Conservation (phyloP, 768 basidiomycete species). For the Agaricus sinodeliciosus region DNA sequence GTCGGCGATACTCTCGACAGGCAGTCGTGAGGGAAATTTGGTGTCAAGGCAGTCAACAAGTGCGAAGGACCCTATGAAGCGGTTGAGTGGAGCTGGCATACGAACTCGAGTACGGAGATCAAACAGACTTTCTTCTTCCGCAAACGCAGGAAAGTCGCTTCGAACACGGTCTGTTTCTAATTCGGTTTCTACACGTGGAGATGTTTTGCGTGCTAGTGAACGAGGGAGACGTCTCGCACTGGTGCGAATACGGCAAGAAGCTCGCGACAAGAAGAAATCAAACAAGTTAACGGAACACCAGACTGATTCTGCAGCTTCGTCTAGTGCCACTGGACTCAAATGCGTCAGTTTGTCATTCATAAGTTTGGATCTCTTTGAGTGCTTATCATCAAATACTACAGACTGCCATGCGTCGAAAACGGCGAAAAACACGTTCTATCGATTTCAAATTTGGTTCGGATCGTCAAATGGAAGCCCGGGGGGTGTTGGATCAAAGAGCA, state of each 20-base stretch:
- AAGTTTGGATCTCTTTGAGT: neutral
- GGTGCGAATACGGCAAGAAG: slow-evolving; percentile 4
- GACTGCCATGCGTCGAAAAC: neutral
- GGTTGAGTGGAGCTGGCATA: neutral
- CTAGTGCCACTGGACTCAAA: neutral
- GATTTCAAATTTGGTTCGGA: slow-evolving; percentile 51
- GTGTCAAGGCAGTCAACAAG: neutral
- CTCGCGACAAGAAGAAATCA: neutral
- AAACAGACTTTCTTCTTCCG: slow-evolving; percentile 3
- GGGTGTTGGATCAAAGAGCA: slow-evolving; percentile 21
- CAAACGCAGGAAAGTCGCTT: slow-evolving; percentile 1
- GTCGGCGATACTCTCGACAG: slow-evolving; percentile 3
- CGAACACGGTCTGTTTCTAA: slow-evolving; percentile 3
- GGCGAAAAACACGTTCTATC: slow-evolving; percentile 39
- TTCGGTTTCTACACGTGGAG: slow-evolving; percentile 3
- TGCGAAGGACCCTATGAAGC: slow-evolving; percentile 9
- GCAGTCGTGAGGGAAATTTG: neutral
- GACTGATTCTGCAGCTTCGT: neutral
- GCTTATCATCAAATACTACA: slow-evolving; percentile 4
- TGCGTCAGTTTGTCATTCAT: slow-evolving; percentile 3
- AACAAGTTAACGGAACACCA: neutral
- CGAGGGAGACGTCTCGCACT: slow-evolving; percentile 6
- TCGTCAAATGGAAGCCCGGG: slow-evolving; percentile 41
- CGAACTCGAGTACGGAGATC: slow-evolving; percentile 6
- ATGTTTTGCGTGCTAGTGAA: slow-evolving; percentile 6